Evolutionary conservation across 1,284 basidiomycete species (phyloP).

Genomic region (Ceratobasidium sp.): DNA sequence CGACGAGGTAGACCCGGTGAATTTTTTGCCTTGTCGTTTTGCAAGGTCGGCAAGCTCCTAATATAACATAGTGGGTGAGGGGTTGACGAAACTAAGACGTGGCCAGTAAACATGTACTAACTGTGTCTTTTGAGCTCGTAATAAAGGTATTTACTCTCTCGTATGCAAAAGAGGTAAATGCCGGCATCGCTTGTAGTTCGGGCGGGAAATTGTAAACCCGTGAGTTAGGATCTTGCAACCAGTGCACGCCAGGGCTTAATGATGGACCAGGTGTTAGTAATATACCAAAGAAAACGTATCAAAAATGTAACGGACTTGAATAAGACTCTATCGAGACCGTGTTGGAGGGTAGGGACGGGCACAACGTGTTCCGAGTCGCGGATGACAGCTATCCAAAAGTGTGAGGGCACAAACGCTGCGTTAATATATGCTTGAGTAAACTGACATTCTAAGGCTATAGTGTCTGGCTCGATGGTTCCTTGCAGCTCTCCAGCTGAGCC

Average conservation of each 20-base stretch:
- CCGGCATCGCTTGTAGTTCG: conserved; percentile 76
- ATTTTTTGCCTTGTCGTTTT: conserved; percentile 67
- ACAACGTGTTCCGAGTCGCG: conserved; percentile 58
- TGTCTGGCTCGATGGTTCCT: conserved; percentile 17
- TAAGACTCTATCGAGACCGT: conserved; percentile 83
- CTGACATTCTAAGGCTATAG: conserved; percentile 32
- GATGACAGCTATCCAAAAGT: conserved; percentile 6
- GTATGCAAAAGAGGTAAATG: conserved; percentile 91
- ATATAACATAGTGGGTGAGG: neutral
- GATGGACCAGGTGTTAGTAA: conserved; percentile 23
- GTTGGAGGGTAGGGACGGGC: conserved; percentile 76
- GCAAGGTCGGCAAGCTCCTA: conserved; percentile 77
- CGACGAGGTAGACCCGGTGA: conserved; percentile 93
- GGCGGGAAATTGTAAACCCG: conserved; percentile 88
- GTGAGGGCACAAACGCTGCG: neutral
- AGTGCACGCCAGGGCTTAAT: conserved; percentile 87
- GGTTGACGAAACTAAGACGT: conserved; percentile 21
- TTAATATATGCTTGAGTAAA: neutral
- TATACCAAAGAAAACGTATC: conserved; percentile 16
- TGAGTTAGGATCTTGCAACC: conserved; percentile 87
- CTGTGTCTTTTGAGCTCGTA: conserved; percentile 82
- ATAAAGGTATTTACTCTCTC: conserved; percentile 81
- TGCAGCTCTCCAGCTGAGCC: neutral
- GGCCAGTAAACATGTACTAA: conserved; percentile 53
- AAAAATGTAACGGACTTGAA: conserved; percentile 72